These are phyloP conservation scores for Pharnaceum exiguum DNA, from an alignment of 148 eudicot species.

Conservation along the genomic window DNA sequence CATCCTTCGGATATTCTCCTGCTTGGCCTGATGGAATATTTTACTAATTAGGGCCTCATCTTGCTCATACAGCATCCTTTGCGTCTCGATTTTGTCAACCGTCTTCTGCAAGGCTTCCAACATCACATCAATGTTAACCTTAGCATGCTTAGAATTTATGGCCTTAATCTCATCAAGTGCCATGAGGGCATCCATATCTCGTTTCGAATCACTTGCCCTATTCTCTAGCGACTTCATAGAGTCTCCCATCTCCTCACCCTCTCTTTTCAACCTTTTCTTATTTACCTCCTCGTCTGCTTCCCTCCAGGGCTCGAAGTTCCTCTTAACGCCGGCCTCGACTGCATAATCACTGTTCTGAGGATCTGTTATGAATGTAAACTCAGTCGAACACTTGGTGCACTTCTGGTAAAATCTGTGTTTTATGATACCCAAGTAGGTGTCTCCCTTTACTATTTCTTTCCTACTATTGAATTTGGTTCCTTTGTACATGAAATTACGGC, in stretches of 20 bases:
- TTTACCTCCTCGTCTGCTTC: conserved; percentile 72
- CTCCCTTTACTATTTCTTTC: background rate
- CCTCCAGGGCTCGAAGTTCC: conserved; percentile 97
- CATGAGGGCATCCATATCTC: conserved; percentile 95
- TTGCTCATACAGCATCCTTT: conserved; percentile 64
- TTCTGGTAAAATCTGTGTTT: conserved; percentile 85
- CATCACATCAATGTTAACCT: conserved; percentile 76
- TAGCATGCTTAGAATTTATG: conserved; percentile 89
- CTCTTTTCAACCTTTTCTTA: conserved; percentile 61
- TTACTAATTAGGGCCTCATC: conserved; percentile 86
- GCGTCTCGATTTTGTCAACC: conserved; percentile 56
- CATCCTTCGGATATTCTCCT: too few species aligned
- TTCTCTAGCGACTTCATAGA: conserved; percentile 98
- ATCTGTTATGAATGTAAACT: conserved; percentile 78
- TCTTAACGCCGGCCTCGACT: conserved; percentile 79
- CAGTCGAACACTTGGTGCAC: conserved; percentile 88
- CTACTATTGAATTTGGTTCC: background rate
- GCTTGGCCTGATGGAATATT: conserved; percentile 51
- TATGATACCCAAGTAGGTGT: conserved; percentile 36
- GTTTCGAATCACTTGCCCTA: conserved; percentile 79
- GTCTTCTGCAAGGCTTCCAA: conserved; percentile 68
- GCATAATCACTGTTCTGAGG: conserved; percentile 86
- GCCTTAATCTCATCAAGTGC: conserved; percentile 96
- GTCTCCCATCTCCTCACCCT: conserved; percentile 92
- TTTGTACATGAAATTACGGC: background rate